Evolutionary conservation across 1,284 basidiomycete genomes (phyloP).

Genomic region (Boletellus sp.): DNA sequence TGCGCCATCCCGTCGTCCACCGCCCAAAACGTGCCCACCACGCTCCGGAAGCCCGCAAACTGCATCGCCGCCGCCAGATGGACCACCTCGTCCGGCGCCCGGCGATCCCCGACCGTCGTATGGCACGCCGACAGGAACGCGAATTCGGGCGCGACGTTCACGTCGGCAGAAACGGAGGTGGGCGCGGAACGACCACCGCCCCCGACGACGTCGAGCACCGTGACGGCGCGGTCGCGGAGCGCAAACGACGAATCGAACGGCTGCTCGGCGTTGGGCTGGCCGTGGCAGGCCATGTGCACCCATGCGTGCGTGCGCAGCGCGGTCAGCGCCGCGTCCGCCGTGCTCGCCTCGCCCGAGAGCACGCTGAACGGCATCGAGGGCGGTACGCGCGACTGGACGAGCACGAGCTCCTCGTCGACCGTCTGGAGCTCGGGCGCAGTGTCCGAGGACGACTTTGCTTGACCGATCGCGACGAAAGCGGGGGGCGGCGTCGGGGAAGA

Average conservation of each 20-base stretch:
- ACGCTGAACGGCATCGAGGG: conserved; percentile 5
- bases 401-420: conserved; percentile 15
- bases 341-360: conserved; percentile 14
- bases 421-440: conserved; percentile 9
- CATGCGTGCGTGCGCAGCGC: conserved; percentile 22
- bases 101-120: conserved; percentile 6
- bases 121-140: conserved; percentile 24
- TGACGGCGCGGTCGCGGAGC: conserved; percentile 24
- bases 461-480: conserved; percentile 25
- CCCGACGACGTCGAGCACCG: conserved; percentile 30
- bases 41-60: conserved; percentile 20
- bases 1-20: conserved; percentile 18
- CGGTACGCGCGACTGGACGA: conserved; percentile 19
- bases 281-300: conserved; percentile 33
- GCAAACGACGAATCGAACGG: conserved; percentile 33
- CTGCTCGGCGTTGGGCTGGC: conserved; percentile 6
- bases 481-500: neutral
- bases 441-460: conserved; percentile 11
- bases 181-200: neutral
- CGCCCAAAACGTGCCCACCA: conserved; percentile 23
- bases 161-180: neutral
- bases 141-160: conserved; percentile 3
- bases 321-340: conserved; percentile 7
- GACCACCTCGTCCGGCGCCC: conserved; percentile 16
- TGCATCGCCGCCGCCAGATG: conserved; percentile 25